Evolutionary conservation across 108 stramenopile species (phyloP).

Genomic region (Phaeodactylum tricornutum): DNA sequence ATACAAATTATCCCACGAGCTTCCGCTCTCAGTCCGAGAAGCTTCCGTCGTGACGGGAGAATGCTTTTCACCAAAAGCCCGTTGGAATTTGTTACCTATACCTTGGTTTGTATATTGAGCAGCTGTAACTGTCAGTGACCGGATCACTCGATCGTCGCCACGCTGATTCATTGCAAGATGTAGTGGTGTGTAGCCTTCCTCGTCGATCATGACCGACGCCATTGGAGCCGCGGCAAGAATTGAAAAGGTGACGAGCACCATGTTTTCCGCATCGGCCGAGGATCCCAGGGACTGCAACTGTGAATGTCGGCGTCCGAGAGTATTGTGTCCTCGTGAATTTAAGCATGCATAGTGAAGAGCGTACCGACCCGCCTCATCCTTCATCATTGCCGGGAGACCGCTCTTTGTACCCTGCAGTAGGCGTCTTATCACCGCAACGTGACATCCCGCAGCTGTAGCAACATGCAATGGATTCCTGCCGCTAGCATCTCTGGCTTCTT

Average conservation of each 20-base stretch:
- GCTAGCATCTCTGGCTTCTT: slow-evolving; percentile 3
- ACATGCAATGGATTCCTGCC: slow-evolving; percentile 5
- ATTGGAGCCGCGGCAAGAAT: slow-evolving; percentile 3
- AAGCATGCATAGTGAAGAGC: slow-evolving; percentile 3
- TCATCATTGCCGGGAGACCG: background rate
- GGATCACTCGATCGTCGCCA: background rate
- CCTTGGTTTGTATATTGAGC: too few relatives aligned
- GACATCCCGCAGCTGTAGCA: background rate
- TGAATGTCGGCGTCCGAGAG: too few relatives aligned
- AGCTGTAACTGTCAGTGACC: too few relatives aligned
- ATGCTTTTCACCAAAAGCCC: too few relatives aligned
- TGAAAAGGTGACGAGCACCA: background rate
- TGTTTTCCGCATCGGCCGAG: slow-evolving; percentile 4
- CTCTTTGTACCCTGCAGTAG: background rate
- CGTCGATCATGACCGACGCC: slow-evolving; percentile 1
- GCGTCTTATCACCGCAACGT: background rate
- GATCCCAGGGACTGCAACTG: background rate
- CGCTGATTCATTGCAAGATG: background rate
- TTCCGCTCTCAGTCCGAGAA: too few relatives aligned
- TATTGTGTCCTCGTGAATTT: too few relatives aligned
- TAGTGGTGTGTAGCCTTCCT: background rate
- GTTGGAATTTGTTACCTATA: too few relatives aligned
- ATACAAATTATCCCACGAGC: too few relatives aligned
- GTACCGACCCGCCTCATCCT: slow-evolving; percentile 1
- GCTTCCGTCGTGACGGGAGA: too few relatives aligned